Conservation (phyloP, 306 rosid species). For the Ormosia semicastrata region DNA sequence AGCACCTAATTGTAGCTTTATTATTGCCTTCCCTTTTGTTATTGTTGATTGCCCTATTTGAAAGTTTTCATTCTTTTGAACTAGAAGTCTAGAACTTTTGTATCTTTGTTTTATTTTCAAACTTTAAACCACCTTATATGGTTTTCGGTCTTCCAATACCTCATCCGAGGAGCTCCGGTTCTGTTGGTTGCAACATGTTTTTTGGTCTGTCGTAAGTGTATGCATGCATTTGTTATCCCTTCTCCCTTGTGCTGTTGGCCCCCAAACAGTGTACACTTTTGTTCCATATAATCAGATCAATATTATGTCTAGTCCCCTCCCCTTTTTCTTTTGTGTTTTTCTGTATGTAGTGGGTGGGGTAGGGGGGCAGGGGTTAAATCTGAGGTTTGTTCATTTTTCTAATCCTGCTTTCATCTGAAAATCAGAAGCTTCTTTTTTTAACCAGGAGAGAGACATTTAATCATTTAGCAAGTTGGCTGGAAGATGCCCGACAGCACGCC, state of each 20-base stretch:
- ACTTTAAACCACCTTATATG: background rate
- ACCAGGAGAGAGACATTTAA: constrained; percentile 87
- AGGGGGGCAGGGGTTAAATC: no score
- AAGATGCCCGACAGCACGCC: constrained; percentile 99
- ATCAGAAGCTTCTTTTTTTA: constrained; percentile 5
- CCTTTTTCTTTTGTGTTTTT: background rate
- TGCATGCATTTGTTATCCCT: no score
- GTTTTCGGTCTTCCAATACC: no score
- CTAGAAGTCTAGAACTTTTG: background rate
- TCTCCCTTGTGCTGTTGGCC: no score
- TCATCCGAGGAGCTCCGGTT: no score
- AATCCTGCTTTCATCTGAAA: constrained; percentile 7
- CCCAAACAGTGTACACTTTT: no score
- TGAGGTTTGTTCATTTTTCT: constrained; percentile 1
- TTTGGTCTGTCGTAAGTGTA: no score
- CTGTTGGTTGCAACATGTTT: constrained; percentile 8
- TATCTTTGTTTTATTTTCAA: background rate
- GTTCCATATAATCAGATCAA: no score
- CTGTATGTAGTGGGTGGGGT: background rate
- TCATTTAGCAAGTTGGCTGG: constrained; percentile 89
- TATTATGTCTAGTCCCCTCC: background rate
- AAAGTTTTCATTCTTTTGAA: constrained; percentile 4
- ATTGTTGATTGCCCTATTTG: background rate
- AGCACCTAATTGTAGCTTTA: background rate
- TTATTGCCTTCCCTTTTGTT: background rate